Evolutionary conservation across 2,329 filamentous ascomycete species (phyloP).

Genomic region (Penicillium sp.): DNA sequence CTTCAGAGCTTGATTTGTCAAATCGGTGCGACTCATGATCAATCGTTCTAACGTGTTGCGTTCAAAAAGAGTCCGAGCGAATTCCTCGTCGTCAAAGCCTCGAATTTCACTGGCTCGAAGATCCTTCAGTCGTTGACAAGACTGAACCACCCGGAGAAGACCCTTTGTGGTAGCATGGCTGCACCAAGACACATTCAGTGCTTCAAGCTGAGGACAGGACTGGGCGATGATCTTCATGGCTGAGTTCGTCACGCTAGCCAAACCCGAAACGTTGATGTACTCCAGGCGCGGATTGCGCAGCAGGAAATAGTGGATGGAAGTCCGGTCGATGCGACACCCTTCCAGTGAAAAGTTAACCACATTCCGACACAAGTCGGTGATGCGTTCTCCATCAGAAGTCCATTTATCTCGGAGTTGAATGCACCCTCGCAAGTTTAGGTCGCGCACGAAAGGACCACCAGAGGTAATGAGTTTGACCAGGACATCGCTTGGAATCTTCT

Average conservation of each 20-base stretch:
- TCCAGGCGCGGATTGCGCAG: conserved; percentile 73
- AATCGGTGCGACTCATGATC: conserved; percentile 70
- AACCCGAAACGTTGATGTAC: conserved; percentile 82
- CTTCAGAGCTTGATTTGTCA: conserved; percentile 71
- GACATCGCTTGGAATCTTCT: conserved; percentile 77
- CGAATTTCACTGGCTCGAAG: conserved; percentile 76
- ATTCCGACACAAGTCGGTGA: conserved; percentile 82
- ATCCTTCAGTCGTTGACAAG: conserved; percentile 71
- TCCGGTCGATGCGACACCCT: conserved; percentile 80
- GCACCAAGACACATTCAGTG: conserved; percentile 91
- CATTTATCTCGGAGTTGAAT: conserved; percentile 83
- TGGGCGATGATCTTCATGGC: conserved; percentile 83
- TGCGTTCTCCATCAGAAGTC: conserved; percentile 61
- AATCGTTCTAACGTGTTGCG: conserved; percentile 81
- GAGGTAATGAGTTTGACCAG: conserved; percentile 79
- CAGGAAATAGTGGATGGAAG: conserved; percentile 72
- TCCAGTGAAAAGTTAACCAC: conserved; percentile 84
- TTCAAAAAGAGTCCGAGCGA: conserved; percentile 72
- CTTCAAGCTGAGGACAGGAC: conserved; percentile 76
- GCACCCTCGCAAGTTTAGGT: conserved; percentile 87
- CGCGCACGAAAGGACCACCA: conserved; percentile 84
- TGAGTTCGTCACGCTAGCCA: conserved; percentile 71
- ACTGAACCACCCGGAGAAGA: conserved; percentile 67
- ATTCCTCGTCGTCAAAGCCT: conserved; percentile 71
- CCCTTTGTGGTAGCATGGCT: conserved; percentile 76